Percentiles rank a stretch among this genome's conserved stretches.
phyloP scores from a whole-genome alignment of 2,329 filamentous ascomycete species.

The Furcasterigmium furcatum region DNA sequence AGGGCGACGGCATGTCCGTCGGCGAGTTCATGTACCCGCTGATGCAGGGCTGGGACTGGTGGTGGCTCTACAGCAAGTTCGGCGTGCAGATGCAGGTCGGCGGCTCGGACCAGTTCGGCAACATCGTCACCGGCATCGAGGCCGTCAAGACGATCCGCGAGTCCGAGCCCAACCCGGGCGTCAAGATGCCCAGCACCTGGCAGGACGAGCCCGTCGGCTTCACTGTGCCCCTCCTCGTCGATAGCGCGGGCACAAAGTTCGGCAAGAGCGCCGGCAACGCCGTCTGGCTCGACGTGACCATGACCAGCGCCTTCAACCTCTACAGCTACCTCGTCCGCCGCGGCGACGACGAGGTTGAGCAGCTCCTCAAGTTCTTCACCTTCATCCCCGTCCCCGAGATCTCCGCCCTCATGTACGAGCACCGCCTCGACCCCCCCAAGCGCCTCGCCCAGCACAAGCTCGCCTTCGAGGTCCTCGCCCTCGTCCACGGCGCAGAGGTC shows the following conservation, averaged over 20 bases:
- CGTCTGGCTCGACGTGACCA: slow-evolving; percentile 81
- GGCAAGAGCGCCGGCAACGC: slow-evolving; percentile 95
- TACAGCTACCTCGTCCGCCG: slow-evolving; percentile 88
- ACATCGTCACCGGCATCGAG: slow-evolving; percentile 88
- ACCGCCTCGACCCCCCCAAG: slow-evolving; percentile 64
- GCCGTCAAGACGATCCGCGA: slow-evolving; percentile 73
- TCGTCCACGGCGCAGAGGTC: slow-evolving; percentile 69
- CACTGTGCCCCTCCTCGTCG: slow-evolving; percentile 86
- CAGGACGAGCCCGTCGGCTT: slow-evolving; percentile 71
- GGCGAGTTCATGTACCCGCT: slow-evolving; percentile 92
- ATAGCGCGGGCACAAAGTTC: slow-evolving; percentile 82
- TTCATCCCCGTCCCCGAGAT: slow-evolving; percentile 77
- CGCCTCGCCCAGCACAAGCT: slow-evolving; percentile 80
- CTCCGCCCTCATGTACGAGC: slow-evolving; percentile 61
- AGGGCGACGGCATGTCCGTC: slow-evolving; percentile 89
- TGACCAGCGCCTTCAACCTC: slow-evolving; percentile 80
- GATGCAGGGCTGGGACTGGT: slow-evolving; percentile 96
- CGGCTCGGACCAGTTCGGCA: slow-evolving; percentile 93
- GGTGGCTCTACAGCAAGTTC: slow-evolving; percentile 69
- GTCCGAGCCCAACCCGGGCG: slow-evolving; percentile 42
- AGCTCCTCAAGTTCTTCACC: slow-evolving; percentile 84
- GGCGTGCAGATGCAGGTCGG: slow-evolving; percentile 84
- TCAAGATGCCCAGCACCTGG: slow-evolving; percentile 35
- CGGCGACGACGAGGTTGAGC: slow-evolving; percentile 76
- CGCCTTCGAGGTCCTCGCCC: slow-evolving; percentile 75